phyloP scores from a whole-genome alignment of 164 flowering plant species.

The Saururus chinensis region DNA sequence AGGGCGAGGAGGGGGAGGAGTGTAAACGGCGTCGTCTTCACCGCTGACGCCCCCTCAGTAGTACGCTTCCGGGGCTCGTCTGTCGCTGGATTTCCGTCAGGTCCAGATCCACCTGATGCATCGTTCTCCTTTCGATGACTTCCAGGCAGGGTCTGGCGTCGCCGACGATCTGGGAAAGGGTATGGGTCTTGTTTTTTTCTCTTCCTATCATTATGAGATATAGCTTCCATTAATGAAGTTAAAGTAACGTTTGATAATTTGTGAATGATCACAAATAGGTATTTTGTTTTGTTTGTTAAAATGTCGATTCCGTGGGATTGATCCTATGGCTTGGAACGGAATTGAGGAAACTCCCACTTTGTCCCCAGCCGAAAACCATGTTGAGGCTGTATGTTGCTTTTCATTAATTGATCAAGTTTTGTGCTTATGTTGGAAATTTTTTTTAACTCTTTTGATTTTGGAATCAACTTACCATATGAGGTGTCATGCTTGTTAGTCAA shows the following conservation, averaged over 20 bases:
- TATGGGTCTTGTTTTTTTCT: too few species aligned
- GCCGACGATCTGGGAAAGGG: slow-evolving; percentile 11
- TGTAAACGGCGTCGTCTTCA: not conserved
- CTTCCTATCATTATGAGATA: too few species aligned
- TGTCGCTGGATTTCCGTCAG: slow-evolving; percentile 70
- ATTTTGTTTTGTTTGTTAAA: not conserved
- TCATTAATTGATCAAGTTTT: not conserved
- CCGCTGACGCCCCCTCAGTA: slow-evolving; percentile 57
- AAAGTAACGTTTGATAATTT: not conserved
- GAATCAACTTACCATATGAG: too few species aligned
- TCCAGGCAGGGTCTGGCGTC: slow-evolving; percentile 16
- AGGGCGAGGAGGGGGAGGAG: too few species aligned
- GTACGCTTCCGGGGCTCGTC: slow-evolving; percentile 70
- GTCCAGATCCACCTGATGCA: slow-evolving; percentile 77
- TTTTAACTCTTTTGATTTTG: too few species aligned
- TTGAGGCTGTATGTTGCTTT: slow-evolving; percentile 58
- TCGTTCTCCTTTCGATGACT: slow-evolving; percentile 16
- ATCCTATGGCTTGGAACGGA: slow-evolving; percentile 61
- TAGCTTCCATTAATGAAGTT: not conserved
- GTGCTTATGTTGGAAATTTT: too few species aligned
- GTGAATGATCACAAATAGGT: not conserved
- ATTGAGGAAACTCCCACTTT: slow-evolving; percentile 70
- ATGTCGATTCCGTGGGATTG: slow-evolving; percentile 54
- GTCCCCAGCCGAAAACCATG: slow-evolving; percentile 46
- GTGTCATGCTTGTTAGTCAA: too few species aligned